Conservation (phyloP, 129 eudicot genomes). For the Oenanthe sinensis region DNA sequence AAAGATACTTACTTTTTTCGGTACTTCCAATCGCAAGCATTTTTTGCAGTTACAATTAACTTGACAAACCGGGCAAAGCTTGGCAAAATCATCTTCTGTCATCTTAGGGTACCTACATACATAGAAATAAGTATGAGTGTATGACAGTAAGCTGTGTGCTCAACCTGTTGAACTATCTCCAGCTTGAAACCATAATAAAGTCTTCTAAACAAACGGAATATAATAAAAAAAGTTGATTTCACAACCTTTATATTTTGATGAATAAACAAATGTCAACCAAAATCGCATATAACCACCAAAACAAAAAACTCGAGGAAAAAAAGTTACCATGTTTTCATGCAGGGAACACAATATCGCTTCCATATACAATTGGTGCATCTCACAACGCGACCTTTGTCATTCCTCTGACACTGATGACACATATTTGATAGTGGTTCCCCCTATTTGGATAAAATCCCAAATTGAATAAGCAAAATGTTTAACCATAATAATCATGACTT, state of each 20-base stretch:
- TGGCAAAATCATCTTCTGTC: slow-evolving; percentile 53
- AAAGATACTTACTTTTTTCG: slow-evolving; percentile 21
- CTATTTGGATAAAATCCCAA: slow-evolving; percentile 19
- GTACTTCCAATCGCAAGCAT: slow-evolving; percentile 25
- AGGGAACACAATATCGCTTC: slow-evolving; percentile 65
- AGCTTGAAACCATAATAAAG: neutral
- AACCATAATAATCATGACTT: neutral
- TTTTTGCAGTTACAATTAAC: slow-evolving; percentile 74
- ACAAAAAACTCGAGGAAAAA: neutral
- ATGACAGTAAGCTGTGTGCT: neutral
- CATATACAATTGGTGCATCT: slow-evolving; percentile 38
- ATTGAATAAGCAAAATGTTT: neutral
- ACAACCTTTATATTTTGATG: neutral
- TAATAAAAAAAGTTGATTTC: neutral
- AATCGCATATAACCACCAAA: neutral
- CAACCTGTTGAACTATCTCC: too few relatives aligned
- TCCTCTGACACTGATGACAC: slow-evolving; percentile 95
- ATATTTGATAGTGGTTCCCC: slow-evolving; percentile 26
- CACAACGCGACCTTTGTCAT: slow-evolving; percentile 70
- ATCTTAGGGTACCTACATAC: slow-evolving; percentile 33
- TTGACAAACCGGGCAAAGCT: slow-evolving; percentile 73
- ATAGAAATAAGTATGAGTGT: neutral
- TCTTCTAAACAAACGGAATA: neutral
- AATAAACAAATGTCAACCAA: neutral
- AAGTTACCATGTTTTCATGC: slow-evolving; percentile 48